Conservation (phyloP, 768 basidiomycete species). For the Leucocoprinus leucothites region DNA sequence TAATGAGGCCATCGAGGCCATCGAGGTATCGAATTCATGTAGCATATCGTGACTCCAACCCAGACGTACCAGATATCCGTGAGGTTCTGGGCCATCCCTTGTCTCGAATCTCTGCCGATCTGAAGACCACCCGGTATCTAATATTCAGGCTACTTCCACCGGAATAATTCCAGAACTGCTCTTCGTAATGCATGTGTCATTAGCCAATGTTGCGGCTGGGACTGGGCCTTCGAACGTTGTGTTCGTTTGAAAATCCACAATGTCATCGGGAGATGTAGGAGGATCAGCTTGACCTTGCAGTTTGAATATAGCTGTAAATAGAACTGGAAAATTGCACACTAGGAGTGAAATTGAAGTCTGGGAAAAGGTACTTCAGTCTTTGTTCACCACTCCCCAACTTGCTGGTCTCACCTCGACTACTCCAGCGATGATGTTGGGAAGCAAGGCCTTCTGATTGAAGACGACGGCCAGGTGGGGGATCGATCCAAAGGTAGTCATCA, state of each 20-base stretch:
- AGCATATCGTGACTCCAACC: too few relatives aligned
- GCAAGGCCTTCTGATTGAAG: slow-evolving; percentile 23
- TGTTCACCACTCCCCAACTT: too few relatives aligned
- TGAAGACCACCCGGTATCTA: too few relatives aligned
- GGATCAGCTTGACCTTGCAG: background rate
- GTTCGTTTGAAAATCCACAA: background rate
- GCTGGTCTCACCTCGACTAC: slow-evolving; percentile 44
- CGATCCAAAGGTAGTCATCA: slow-evolving; percentile 45
- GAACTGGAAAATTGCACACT: slow-evolving; percentile 37
- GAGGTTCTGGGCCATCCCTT: too few relatives aligned
- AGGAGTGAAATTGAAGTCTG: slow-evolving; percentile 33
- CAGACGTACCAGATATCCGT: too few relatives aligned
- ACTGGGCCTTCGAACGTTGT: background rate
- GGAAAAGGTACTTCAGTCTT: background rate
- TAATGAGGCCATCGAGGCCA: too few relatives aligned
- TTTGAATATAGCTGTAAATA: slow-evolving; percentile 23
- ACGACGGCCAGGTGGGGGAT: slow-evolving; percentile 44
- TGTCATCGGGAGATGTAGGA: background rate
- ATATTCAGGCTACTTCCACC: too few relatives aligned
- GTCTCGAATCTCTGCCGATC: too few relatives aligned
- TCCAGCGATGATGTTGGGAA: slow-evolving; percentile 27
- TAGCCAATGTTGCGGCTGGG: background rate
- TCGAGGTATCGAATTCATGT: too few relatives aligned
- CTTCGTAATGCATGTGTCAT: background rate
- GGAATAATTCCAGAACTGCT: background rate